Evolutionary conservation across 768 basidiomycete species (phyloP), one percentile per base, ranked within the genome.

Genomic region (Pleurotus eryngii): DNA sequence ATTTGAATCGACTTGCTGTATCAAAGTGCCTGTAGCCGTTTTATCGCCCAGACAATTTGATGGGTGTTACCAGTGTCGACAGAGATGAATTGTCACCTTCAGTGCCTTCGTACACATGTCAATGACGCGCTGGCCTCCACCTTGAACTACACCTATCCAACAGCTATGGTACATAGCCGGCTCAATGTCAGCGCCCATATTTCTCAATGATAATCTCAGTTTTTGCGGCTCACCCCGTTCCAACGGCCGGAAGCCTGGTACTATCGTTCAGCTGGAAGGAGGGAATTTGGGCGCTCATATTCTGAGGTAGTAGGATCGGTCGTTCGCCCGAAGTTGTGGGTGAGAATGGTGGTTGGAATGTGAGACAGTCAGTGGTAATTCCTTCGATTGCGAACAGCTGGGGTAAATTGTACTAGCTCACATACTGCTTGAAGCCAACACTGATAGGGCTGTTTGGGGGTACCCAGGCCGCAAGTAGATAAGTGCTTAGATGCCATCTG

Each of bases 11-110:
- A 59, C 68, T 48, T 40, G 68, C 72, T 20, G 71, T 77, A 63
- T 79, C 78, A 42, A 83, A 71, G 60, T 79, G 79, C 14, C 76
- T 68, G 68, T 82, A 83, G 4, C 80, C 81, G 39, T 56, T 60
- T 69, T 80, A 35, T 39, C 7, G 9, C 3, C 30, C 22, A 43
- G 20, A 43, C 12, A 24, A 9, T 7, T 39, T 14, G 15, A 11
- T 30, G 8, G 8, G 9, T 20, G 42, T 6, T 24, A 15, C 7
- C 24, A 48, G 14, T n/a, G 14, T 12, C 11, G 9, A 35, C 0
- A 11, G 11, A 35, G 9, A 46, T 17, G 8, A 27, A 11, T 35
- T 35, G 6, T 17, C 18, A 73, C 72, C 64, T 78, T 65, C 14
- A 76, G 59, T 7, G 74, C 72, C 22, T 68, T 68, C 22, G 59